Evolutionary conservation across 192 early-diverging fungal genomes (phyloP).

Genomic region (Backusella morwellensis): DNA sequence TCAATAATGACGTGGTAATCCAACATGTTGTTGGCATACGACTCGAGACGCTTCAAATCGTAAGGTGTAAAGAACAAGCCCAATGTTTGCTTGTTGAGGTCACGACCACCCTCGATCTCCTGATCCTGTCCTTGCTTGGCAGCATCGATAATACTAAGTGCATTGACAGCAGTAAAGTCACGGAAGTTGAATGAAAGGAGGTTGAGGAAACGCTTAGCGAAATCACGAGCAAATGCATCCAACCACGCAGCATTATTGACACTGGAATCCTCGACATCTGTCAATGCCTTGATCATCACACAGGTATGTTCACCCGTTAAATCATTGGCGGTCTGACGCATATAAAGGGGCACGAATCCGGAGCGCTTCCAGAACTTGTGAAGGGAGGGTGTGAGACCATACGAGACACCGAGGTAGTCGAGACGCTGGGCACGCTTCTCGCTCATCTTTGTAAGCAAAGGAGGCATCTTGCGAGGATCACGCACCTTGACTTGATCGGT

Average conservation of each 20-base stretch:
- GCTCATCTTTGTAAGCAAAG: constrained; percentile 80
- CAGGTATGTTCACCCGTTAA: constrained; percentile 98
- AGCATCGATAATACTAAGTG: constrained; percentile 82
- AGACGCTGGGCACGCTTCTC: constrained; percentile 79
- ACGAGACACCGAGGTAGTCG: constrained; percentile 97
- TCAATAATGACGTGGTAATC: constrained; percentile 98
- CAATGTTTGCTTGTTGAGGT: constrained; percentile 29
- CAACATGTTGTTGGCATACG: constrained; percentile 93
- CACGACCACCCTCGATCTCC: constrained; percentile 18
- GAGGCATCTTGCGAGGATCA: constrained; percentile 90
- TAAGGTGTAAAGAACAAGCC: constrained; percentile 64
- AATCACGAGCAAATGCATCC: constrained; percentile 86
- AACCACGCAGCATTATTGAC: constrained; percentile 75
- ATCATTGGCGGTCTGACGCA: constrained; percentile 96
- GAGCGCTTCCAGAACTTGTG: constrained; percentile 97
- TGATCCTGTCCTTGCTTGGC: constrained; percentile 52
- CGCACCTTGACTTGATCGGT: constrained; percentile 82
- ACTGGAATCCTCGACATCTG: constrained; percentile 39
- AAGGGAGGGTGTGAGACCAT: constrained; percentile 82
- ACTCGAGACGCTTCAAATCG: constrained; percentile 94
- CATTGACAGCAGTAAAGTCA: constrained; percentile 75
- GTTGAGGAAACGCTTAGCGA: constrained; percentile 85
- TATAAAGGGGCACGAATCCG: constrained; percentile 89
- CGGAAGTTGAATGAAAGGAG: constrained; percentile 88
- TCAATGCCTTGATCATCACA: constrained; percentile 89